These are phyloP conservation scores for Coniochaeta sp. DNA, from an alignment of 2,329 filamentous ascomycete species.

Conservation along the genomic window DNA sequence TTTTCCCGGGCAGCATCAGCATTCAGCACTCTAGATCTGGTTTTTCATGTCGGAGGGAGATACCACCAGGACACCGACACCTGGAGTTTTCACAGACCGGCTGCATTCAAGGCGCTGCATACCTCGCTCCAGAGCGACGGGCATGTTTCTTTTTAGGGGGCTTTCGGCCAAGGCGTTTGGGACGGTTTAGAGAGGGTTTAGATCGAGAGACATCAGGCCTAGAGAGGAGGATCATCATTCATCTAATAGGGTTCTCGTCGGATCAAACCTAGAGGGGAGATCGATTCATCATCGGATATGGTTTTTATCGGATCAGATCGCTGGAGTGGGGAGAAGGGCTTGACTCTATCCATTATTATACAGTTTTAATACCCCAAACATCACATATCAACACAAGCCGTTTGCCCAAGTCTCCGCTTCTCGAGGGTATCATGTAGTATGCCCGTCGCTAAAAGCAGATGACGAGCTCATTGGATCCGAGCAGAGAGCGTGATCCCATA, in stretches of 20 bases:
- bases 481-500: slow-evolving; percentile 73
- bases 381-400: too few relatives aligned
- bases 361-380: background rate
- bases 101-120: background rate
- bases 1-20: background rate
- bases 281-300: too few relatives aligned
- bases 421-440: too few relatives aligned
- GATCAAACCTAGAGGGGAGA: too few relatives aligned
- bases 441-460: too few relatives aligned
- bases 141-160: background rate
- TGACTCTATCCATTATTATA: background rate
- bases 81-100: background rate
- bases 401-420: too few relatives aligned
- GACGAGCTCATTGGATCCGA: slow-evolving; percentile 34
- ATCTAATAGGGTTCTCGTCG: too few relatives aligned
- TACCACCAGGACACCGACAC: slow-evolving; percentile 2
- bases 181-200: background rate
- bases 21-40: background rate
- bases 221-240: too few relatives aligned
- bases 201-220: too few relatives aligned
- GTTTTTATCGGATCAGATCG: too few relatives aligned
- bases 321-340: background rate
- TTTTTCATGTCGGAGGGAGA: slow-evolving; percentile 1
- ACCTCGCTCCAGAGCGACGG: background rate
- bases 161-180: background rate